phyloP scores from a whole-genome alignment of 352 stramenopile genomes.

The Globisporangium okanoganense region DNA sequence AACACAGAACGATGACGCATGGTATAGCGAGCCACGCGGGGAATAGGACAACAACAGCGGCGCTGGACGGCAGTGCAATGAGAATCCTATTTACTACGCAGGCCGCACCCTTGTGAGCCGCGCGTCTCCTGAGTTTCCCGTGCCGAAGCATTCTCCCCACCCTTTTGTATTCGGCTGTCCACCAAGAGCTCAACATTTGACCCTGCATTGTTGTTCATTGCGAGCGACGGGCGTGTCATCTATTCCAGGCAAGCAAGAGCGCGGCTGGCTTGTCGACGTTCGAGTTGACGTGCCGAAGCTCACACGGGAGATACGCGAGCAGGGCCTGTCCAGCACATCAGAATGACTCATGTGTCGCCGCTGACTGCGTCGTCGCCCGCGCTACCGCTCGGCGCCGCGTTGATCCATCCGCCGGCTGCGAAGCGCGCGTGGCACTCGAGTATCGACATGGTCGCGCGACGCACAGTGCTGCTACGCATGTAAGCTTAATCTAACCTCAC shows the following conservation, averaged over 20 bases:
- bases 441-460: constrained; percentile 33
- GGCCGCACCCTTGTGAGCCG: not conserved
- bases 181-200: too few species aligned
- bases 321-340: not conserved
- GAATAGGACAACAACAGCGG: not conserved
- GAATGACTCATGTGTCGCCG: constrained; percentile 10
- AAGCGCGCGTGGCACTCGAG: constrained; percentile 35
- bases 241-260: too few species aligned
- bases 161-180: too few species aligned
- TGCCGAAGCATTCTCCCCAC: not conserved
- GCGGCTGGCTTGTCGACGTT: too few species aligned
- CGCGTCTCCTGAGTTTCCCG: constrained; percentile 1
- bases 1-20: not conserved
- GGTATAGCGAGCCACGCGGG: constrained; percentile 3
- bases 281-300: too few species aligned
- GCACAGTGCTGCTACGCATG: constrained; percentile 56
- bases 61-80: not conserved
- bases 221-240: too few species aligned
- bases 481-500: constrained; percentile 16
- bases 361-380: not conserved
- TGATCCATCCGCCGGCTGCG: constrained; percentile 15
- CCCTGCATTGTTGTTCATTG: too few species aligned
- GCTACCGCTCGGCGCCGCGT: constrained; percentile 1
- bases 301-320: too few species aligned
- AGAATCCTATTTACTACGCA: constrained; percentile 4